Percentiles rank a stretch among this genome's conserved stretches.
Conservation (phyloP, 768 basidiomycete species). For the Boletus subparvulus region DNA sequence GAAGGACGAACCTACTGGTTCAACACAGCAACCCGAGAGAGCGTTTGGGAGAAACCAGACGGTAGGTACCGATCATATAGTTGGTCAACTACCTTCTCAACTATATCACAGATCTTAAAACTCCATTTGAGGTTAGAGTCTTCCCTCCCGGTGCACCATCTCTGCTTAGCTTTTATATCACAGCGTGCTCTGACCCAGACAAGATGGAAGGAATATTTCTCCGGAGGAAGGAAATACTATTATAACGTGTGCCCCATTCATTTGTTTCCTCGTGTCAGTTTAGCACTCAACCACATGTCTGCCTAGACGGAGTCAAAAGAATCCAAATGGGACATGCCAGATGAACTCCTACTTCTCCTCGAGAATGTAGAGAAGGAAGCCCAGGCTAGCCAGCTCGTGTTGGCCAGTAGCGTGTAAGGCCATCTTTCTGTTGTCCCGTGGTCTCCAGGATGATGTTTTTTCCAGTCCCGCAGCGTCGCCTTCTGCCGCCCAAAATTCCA, state of each 20-base stretch:
- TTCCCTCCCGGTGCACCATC: not conserved
- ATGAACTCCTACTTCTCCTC: slow-evolving; percentile 81
- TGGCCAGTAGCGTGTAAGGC: slow-evolving; percentile 30
- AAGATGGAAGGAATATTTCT: slow-evolving; percentile 96
- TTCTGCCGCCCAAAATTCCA: slow-evolving; percentile 41
- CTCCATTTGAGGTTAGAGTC: slow-evolving; percentile 77
- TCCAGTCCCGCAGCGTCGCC: slow-evolving; percentile 38
- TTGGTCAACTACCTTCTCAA: slow-evolving; percentile 4
- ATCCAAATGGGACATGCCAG: slow-evolving; percentile 98
- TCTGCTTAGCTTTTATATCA: slow-evolving; percentile 10
- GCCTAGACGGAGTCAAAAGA: slow-evolving; percentile 80
- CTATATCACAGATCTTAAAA: slow-evolving; percentile 69
- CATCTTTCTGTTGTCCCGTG: not conserved
- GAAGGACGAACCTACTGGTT: slow-evolving; percentile 99
- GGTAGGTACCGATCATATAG: slow-evolving; percentile 44
- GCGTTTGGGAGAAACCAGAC: slow-evolving; percentile 98
- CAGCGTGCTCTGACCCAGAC: slow-evolving; percentile 88
- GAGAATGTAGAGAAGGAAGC: slow-evolving; percentile 83
- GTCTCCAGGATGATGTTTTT: slow-evolving; percentile 8
- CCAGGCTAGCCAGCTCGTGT: slow-evolving; percentile 39
- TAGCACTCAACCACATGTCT: not conserved
- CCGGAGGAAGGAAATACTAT: slow-evolving; percentile 88
- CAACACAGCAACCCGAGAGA: slow-evolving; percentile 82
- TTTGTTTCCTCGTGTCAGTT: not conserved
- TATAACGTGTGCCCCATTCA: slow-evolving; percentile 60